These are phyloP conservation scores for Emergomyces orientalis DNA, from an alignment of 2,329 filamentous ascomycete genomes.

Conservation along the genomic window DNA sequence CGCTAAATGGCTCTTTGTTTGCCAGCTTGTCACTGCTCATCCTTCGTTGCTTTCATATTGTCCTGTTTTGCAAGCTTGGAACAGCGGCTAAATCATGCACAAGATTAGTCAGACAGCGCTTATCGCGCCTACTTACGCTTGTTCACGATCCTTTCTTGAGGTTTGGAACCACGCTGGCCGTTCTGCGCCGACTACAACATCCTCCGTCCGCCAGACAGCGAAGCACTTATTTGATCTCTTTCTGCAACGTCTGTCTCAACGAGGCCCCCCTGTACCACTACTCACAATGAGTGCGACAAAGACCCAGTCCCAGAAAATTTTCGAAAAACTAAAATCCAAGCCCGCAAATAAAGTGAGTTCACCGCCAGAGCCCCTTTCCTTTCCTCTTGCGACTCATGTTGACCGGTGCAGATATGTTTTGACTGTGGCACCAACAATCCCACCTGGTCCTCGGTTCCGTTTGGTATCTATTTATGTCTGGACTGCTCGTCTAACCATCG, in stretches of 20 bases:
- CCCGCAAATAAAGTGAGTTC: slow-evolving; percentile 76
- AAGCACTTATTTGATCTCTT: not conserved
- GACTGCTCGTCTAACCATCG: slow-evolving; percentile 96
- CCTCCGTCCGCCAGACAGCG: slow-evolving; percentile 15
- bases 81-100: not conserved
- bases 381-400: slow-evolving; percentile 17
- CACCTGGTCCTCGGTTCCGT: slow-evolving; percentile 94
- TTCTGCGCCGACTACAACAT: not conserved
- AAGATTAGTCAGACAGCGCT: no score
- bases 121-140: not conserved
- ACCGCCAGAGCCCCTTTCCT: slow-evolving; percentile 13
- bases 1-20: not conserved
- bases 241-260: not conserved
- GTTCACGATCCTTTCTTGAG: not conserved
- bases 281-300: slow-evolving; percentile 65
- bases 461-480: slow-evolving; percentile 95
- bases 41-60: not conserved
- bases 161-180: slow-evolving; percentile 5
- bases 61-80: not conserved
- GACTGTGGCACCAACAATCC: slow-evolving; percentile 97
- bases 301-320: slow-evolving; percentile 91
- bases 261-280: not conserved
- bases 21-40: not conserved
- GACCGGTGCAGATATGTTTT: slow-evolving; percentile 70
- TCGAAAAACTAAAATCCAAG: slow-evolving; percentile 93